phyloP scores from a whole-genome alignment of 345 rosid species.

The Linum lewisii region DNA sequence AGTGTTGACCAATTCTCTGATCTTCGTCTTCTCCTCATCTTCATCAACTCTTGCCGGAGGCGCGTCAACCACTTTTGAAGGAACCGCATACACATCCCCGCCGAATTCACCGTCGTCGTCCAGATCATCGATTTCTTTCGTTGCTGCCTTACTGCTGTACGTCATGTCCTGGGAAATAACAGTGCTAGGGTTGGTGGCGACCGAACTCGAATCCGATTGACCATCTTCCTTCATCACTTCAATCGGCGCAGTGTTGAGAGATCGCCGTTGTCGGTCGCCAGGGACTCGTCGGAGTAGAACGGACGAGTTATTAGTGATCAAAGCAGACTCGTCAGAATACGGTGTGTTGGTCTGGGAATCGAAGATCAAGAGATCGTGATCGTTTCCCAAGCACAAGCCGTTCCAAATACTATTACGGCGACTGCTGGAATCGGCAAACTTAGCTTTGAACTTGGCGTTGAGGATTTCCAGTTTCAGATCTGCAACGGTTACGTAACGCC shows the following conservation, averaged over 20 bases:
- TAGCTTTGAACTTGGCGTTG: not conserved
- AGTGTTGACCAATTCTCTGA: not conserved
- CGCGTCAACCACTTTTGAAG: not conserved
- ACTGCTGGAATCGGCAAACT: not conserved
- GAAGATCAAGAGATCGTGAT: not conserved
- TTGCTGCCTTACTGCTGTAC: not conserved
- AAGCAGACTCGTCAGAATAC: not conserved
- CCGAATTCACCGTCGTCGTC: constrained; percentile 4
- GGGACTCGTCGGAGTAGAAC: constrained; percentile 3
- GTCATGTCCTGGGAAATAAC: not conserved
- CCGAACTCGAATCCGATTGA: not conserved
- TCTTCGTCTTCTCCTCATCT: not conserved
- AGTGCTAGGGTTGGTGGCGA: not conserved
- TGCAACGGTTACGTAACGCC: not conserved
- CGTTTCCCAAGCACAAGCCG: not conserved
- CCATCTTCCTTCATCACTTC: not conserved
- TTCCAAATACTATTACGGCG: not conserved
- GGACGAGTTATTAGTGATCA: not conserved
- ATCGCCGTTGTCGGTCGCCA: not conserved
- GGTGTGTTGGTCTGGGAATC: constrained; percentile 1
- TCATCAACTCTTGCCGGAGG: not conserved
- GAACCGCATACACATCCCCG: constrained; percentile 1
- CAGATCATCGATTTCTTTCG: not conserved
- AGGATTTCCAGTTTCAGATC: not conserved
- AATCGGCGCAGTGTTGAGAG: not conserved